A percentile compares a stretch with the other conserved stretches of the same genome.
These are phyloP conservation scores for Dipteronia sinensis DNA, from an alignment of 345 rosid species.

Conservation along the genomic window DNA sequence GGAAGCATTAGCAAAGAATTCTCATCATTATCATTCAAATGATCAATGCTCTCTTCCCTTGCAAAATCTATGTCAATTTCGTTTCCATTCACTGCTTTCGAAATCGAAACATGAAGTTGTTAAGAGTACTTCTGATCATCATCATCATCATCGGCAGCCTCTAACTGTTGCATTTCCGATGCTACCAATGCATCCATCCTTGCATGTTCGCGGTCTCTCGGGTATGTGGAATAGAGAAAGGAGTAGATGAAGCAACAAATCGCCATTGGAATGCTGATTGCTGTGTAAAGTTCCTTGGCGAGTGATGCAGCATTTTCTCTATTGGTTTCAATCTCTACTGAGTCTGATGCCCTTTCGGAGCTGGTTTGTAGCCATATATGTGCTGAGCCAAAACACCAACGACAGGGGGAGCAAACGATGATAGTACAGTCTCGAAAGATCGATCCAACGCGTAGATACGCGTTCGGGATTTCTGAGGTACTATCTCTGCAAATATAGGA, in stretches of 20 bases:
- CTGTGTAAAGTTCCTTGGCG: conserved; percentile 75
- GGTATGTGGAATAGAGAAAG: conserved; percentile 74
- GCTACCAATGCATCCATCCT: conserved; percentile 74
- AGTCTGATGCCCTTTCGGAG: conserved; percentile 47
- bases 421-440: conserved; percentile 70
- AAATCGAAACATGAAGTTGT: neutral
- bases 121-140: conserved; percentile 17
- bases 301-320: conserved; percentile 74
- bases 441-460: conserved; percentile 75
- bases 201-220: conserved; percentile 73
- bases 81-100: conserved; percentile 15
- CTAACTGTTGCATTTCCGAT: conserved; percentile 60
- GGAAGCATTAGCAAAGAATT: conserved; percentile 33
- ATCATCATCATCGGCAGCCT: neutral
- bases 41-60: conserved; percentile 23
- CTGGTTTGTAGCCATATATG: conserved; percentile 72
- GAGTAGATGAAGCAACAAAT: conserved; percentile 79
- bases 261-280: conserved; percentile 76
- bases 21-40: conserved; percentile 40
- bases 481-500: conserved; percentile 92
- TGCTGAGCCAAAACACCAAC: conserved; percentile 84
- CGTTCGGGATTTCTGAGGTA: conserved; percentile 76
- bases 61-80: conserved; percentile 29
- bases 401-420: conserved; percentile 84
- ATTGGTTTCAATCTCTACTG: conserved; percentile 52